Evolutionary conservation across 2,329 filamentous ascomycete species (phyloP).

Genomic region (Xylaria sp.): DNA sequence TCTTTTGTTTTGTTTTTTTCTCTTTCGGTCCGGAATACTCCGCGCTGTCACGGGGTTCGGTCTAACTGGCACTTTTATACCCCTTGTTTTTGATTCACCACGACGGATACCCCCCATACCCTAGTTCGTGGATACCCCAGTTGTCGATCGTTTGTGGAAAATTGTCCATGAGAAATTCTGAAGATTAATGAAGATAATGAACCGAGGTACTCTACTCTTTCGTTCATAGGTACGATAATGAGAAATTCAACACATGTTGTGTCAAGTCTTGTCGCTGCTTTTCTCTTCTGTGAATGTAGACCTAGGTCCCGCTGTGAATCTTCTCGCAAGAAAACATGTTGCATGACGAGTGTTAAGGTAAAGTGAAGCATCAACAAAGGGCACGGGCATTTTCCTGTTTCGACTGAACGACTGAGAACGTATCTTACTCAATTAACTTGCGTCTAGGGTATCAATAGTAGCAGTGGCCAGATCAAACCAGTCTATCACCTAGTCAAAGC

Average conservation of each 20-base stretch:
- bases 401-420: not conserved
- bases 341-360: too few relatives aligned
- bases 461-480: not conserved
- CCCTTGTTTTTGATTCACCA: not conserved
- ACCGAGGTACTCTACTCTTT: too few relatives aligned
- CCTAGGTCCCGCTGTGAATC: too few relatives aligned
- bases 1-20: not conserved
- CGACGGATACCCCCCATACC: conserved; percentile 25
- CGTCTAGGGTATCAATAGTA: conserved; percentile 8
- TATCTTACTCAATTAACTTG: conserved; percentile 1
- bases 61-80: conserved; percentile 14
- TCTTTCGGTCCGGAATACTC: not conserved
- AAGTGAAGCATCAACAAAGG: not conserved
- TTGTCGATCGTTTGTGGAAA: conserved; percentile 25
- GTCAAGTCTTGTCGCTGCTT: too few relatives aligned
- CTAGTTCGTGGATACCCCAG: conserved; percentile 29
- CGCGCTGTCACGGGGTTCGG: not conserved
- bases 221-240: too few relatives aligned
- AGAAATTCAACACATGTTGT: too few relatives aligned
- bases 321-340: too few relatives aligned
- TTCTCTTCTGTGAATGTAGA: too few relatives aligned
- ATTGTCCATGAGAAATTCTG: not conserved
- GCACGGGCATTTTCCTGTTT: not conserved
- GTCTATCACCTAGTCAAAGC: conserved; percentile 42
- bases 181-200: not conserved